Evolutionary conservation across 2,329 filamentous ascomycete species (phyloP).

Genomic region (Alternaria arborescens): DNA sequence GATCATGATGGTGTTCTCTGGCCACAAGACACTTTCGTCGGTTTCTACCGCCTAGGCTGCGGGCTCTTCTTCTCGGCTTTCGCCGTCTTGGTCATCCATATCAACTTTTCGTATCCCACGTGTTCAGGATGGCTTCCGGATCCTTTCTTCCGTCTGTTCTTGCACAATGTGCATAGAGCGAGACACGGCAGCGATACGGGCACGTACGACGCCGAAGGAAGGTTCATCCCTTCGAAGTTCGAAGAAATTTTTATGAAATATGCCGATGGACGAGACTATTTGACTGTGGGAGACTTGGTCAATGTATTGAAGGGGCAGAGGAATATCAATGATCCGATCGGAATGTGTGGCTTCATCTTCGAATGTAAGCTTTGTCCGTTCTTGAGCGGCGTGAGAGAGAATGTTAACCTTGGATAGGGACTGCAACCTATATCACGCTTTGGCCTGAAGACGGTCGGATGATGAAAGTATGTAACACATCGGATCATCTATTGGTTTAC

Average conservation of each 20-base stretch:
- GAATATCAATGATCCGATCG: conserved; percentile 54
- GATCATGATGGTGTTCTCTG: conserved; percentile 64
- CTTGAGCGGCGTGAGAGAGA: background rate
- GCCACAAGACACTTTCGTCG: conserved; percentile 61
- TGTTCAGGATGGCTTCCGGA: conserved; percentile 54
- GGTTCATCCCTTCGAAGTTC: conserved; percentile 57
- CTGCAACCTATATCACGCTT: conserved; percentile 62
- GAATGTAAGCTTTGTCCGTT: conserved; percentile 48
- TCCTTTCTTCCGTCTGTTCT: conserved; percentile 54
- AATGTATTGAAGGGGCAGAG: conserved; percentile 54
- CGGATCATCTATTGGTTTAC: background rate
- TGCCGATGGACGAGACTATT: conserved; percentile 48
- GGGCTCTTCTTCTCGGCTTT: conserved; percentile 54
- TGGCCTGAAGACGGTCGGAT: conserved; percentile 65
- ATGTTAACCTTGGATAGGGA: conserved; percentile 42
- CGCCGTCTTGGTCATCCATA: conserved; percentile 59
- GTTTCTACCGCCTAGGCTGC: conserved; percentile 59
- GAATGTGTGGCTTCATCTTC: conserved; percentile 56
- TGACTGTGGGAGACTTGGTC: conserved; percentile 52
- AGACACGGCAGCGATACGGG: conserved; percentile 57
- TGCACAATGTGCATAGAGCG: conserved; percentile 53
- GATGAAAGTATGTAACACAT: conserved; percentile 51
- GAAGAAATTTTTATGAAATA: conserved; percentile 61
- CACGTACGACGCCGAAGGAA: conserved; percentile 57
- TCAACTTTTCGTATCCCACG: conserved; percentile 61